Base-by-base conservation (phyloP, 768 basidiomycete genomes). In the Agrocybe praecox region DNA sequence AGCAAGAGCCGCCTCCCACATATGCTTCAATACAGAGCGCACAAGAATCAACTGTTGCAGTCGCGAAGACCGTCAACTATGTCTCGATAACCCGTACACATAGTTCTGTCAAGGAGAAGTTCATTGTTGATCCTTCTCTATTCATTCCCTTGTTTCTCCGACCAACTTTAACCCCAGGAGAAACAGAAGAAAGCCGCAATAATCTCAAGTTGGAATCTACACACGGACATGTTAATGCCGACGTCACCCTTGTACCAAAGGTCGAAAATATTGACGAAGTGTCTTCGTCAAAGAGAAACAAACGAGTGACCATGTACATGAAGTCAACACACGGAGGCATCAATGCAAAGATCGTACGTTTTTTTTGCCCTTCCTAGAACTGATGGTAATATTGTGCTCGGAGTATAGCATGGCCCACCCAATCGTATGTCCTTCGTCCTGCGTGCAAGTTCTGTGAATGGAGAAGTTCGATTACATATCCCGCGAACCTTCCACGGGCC, bases 401-500 rank as follows among this genome's bases (percentile, higher is more conserved):
- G 21, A 12, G 40, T 32, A 4, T 24, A 69, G 65, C 64, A 63
- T 42, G 67, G 65, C 9, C 54, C 49, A 7, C 55, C 56, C 17
- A 50, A 55, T 53, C 64, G 64, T 22, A 58, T 61, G 19, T 67
- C 73, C 14, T 66, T 76, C 24, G 55, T 65, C 5, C 51, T 76
- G 18, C 58, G 55, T 17, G 68, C 67, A 10, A 49, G 61, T 8
- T 55, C 68, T 1, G 53, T 56, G 6, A 69, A 73, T 36, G 77
- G 78, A n/a, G 60, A 67, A 43, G 62, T 79, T 43, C 67, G 62
- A 1, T 33, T 80, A 14, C 66, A 70, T 51, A 59, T 80, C 46
- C 77, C 79, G 8, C 73, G 74, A 29, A 69, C 74, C 17, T 80
- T 79, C 68, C 67, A 67, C 26, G 79, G 79, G 0, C 72, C 71